phyloP scores from a whole-genome alignment of 2,329 filamentous ascomycete species.

The Allantophomopsis lycopodina region DNA sequence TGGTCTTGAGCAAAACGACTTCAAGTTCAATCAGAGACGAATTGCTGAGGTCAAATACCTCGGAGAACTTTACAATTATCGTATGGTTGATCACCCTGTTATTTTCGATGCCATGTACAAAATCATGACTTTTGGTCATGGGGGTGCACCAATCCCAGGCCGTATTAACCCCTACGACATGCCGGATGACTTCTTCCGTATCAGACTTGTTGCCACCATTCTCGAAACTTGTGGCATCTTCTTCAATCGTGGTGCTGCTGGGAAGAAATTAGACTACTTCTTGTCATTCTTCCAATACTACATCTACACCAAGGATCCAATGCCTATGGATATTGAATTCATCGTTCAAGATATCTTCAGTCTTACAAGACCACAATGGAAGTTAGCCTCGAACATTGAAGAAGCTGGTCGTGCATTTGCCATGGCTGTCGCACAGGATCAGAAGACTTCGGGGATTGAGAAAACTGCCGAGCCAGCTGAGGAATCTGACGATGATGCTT shows the following conservation, averaged over 20 bases:
- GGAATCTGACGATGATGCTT: constrained; percentile 54
- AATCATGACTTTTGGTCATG: constrained; percentile 84
- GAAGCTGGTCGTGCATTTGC: constrained; percentile 78
- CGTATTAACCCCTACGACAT: constrained; percentile 67
- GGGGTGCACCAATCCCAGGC: constrained; percentile 66
- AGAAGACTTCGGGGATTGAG: constrained; percentile 63
- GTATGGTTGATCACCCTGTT: constrained; percentile 87
- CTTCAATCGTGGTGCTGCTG: constrained; percentile 84
- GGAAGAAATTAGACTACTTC: constrained; percentile 97
- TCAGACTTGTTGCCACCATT: constrained; percentile 77
- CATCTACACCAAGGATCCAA: constrained; percentile 72
- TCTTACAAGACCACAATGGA: constrained; percentile 82
- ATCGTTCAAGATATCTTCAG: constrained; percentile 86
- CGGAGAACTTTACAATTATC: constrained; percentile 93
- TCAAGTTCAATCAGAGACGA: constrained; percentile 90
- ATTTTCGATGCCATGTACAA: constrained; percentile 94
- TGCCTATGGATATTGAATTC: constrained; percentile 97
- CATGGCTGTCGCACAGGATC: constrained; percentile 79
- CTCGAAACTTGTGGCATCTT: constrained; percentile 94
- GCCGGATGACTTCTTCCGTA: constrained; percentile 91
- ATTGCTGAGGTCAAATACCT: constrained; percentile 95
- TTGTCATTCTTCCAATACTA: constrained; percentile 97
- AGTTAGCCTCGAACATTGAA: constrained; percentile 63
- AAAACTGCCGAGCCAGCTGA: constrained; percentile 52
- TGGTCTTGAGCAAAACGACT: constrained; percentile 90